phyloP scores from a whole-genome alignment of 2,329 filamentous ascomycete species.

The Hawksworthiomyces lignivorus region DNA sequence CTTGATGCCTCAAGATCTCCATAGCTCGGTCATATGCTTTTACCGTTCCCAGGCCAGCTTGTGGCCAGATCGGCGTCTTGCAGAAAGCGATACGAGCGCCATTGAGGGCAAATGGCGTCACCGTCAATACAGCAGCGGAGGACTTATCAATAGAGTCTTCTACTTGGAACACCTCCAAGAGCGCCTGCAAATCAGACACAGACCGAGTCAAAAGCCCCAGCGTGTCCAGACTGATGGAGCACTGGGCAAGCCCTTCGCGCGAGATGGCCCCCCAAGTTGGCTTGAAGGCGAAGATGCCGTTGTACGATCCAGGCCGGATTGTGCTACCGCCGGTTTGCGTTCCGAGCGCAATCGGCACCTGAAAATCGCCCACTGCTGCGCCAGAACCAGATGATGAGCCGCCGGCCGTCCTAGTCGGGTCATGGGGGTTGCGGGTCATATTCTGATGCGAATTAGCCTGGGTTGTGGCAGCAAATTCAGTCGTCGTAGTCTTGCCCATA shows the following conservation, averaged over 20 bases:
- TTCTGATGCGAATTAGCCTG: slow-evolving; percentile 30
- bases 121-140: not conserved
- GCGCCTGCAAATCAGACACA: slow-evolving; percentile 48
- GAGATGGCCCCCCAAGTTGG: slow-evolving; percentile 58
- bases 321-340: slow-evolving; percentile 59
- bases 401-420: slow-evolving; percentile 47
- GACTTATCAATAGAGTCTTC: slow-evolving; percentile 36
- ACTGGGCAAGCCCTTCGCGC: slow-evolving; percentile 53
- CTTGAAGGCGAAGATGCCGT: slow-evolving; percentile 56
- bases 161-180: slow-evolving; percentile 46
- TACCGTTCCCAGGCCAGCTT: slow-evolving; percentile 36
- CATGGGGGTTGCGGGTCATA: slow-evolving; percentile 50
- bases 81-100: slow-evolving; percentile 46
- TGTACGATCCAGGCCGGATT: slow-evolving; percentile 57
- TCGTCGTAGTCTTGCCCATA: slow-evolving; percentile 49
- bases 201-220: slow-evolving; percentile 53
- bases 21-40: slow-evolving; percentile 34
- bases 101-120: slow-evolving; percentile 26
- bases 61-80: slow-evolving; percentile 44
- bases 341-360: slow-evolving; percentile 52
- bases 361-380: slow-evolving; percentile 57
- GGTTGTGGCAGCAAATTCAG: slow-evolving; percentile 53
- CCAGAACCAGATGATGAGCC: slow-evolving; percentile 61
- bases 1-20: slow-evolving; percentile 32
- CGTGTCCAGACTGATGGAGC: slow-evolving; percentile 53